Evolutionary conservation across 768 basidiomycete genomes (phyloP).

Genomic region (Trametes coccinea): DNA sequence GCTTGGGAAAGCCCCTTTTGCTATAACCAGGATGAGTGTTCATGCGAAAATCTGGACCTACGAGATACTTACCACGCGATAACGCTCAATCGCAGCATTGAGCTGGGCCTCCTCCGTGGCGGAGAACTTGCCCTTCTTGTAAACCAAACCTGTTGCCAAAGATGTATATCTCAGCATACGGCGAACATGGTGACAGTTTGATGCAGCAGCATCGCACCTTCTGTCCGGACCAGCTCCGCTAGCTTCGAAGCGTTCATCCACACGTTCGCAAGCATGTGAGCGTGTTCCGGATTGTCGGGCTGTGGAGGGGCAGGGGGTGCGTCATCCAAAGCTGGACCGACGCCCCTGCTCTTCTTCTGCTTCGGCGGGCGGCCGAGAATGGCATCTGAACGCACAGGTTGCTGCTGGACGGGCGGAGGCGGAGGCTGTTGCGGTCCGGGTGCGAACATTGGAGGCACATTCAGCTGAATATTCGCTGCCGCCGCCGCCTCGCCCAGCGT

Average conservation of each 20-base stretch:
- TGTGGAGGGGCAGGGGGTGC: constrained; percentile 14
- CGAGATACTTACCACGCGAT: constrained; percentile 49
- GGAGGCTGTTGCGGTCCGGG: constrained; percentile 30
- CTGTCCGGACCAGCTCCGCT: constrained; percentile 62
- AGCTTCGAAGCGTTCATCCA: constrained; percentile 76
- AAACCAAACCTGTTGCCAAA: constrained; percentile 61
- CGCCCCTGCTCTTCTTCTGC: constrained; percentile 26
- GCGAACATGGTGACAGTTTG: background rate
- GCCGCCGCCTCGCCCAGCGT: constrained; percentile 60
- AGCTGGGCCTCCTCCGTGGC: constrained; percentile 73
- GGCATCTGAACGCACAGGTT: constrained; percentile 44
- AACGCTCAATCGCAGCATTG: constrained; percentile 61
- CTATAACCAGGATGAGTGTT: constrained; percentile 32
- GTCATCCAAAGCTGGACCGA: background rate
- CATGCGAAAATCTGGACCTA: too few relatives aligned
- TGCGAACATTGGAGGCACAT: constrained; percentile 24
- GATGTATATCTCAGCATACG: constrained; percentile 2
- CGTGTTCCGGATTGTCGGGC: constrained; percentile 54
- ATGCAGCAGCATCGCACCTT: constrained; percentile 48
- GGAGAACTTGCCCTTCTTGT: constrained; percentile 88
- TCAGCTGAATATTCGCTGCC: constrained; percentile 40
- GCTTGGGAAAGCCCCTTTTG: constrained; percentile 52
- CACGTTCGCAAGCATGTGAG: constrained; percentile 70
- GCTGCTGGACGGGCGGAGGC: constrained; percentile 41
- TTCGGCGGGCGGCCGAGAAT: constrained; percentile 44